Conservation (phyloP, 371 early-diverging fungal genomes). For the Conidiobolus incongruus region DNA sequence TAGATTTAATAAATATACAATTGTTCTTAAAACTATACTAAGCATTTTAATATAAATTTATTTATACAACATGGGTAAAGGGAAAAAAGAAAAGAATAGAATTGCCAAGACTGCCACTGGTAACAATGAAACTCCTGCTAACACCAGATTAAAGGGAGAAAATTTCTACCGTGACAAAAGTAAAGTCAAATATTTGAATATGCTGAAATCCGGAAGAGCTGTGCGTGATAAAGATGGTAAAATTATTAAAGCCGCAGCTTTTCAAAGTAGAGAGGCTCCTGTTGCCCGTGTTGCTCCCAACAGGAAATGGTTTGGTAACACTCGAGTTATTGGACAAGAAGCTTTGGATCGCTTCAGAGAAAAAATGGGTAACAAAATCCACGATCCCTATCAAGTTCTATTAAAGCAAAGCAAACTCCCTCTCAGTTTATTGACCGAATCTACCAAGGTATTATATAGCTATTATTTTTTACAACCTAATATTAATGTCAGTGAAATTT, state of each 20-base stretch:
- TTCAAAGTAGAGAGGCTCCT: constrained; percentile 59
- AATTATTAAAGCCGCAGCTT: constrained; percentile 85
- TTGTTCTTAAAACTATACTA: too few relatives aligned
- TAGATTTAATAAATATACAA: too few relatives aligned
- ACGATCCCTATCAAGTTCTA: constrained; percentile 94
- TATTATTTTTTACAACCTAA: background rate
- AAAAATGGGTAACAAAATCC: constrained; percentile 64
- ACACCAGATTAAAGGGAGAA: too few relatives aligned
- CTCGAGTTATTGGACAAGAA: constrained; percentile 83
- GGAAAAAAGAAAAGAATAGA: constrained; percentile 39
- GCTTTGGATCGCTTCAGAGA: constrained; percentile 76
- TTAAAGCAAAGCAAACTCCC: constrained; percentile 93
- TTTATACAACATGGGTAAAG: constrained; percentile 50
- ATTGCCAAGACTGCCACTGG: constrained; percentile 17
- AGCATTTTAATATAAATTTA: too few relatives aligned
- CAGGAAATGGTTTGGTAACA: constrained; percentile 97
- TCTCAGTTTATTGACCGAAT: constrained; percentile 76
- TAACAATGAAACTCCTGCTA: background rate
- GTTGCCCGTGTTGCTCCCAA: constrained; percentile 81
- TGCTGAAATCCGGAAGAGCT: constrained; percentile 82
- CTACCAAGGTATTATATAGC: constrained; percentile 32
- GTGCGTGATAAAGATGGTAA: constrained; percentile 72
- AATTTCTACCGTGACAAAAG: constrained; percentile 94
- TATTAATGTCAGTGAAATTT: constrained; percentile 44
- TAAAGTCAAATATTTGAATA: constrained; percentile 71